Conservation (phyloP, 2,329 filamentous ascomycete genomes). For the Curvularia hawaiiensis region DNA sequence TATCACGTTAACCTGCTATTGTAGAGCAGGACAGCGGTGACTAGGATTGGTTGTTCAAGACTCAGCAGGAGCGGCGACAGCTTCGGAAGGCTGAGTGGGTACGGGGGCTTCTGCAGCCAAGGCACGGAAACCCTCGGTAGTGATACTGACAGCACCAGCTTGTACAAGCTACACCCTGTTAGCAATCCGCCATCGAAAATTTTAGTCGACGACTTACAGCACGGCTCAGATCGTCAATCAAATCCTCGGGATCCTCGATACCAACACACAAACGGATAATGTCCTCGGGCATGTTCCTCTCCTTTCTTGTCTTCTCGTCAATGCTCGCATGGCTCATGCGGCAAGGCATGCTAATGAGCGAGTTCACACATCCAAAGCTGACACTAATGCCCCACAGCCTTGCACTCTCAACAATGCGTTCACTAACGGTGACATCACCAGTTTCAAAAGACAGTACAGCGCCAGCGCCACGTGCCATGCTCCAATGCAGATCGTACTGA, state of each 20-base stretch:
- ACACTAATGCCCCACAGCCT: constrained; percentile 94
- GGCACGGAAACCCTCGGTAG: constrained; percentile 80
- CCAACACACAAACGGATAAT: constrained; percentile 95
- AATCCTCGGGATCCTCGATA: constrained; percentile 89
- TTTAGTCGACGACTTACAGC: constrained; percentile 69
- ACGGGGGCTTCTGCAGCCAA: constrained; percentile 23
- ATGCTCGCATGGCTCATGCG: constrained; percentile 99
- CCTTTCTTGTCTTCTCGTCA: constrained; percentile 82
- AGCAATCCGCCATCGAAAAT: constrained; percentile 9
- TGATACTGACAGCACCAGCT: constrained; percentile 89
- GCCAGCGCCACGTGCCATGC: constrained; percentile 90
- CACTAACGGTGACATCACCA: constrained; percentile 79
- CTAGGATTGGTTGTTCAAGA: constrained; percentile 22
- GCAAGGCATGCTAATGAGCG: constrained; percentile 98
- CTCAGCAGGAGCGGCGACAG: constrained; percentile 22
- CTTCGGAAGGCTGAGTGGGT: constrained; percentile 7
- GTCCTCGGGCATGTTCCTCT: constrained; percentile 85
- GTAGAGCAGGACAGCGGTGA: constrained; percentile 43
- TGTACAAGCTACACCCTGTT: constrained; percentile 69
- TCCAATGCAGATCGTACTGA: constrained; percentile 95
- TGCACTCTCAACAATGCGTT: constrained; percentile 92
- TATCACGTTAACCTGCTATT: constrained; percentile 45
- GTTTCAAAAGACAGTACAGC: constrained; percentile 97
- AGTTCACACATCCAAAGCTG: constrained; percentile 98
- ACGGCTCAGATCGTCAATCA: constrained; percentile 89